Percentiles rank a stretch among this genome's conserved stretches.
phyloP scores from a whole-genome alignment of 2,329 filamentous ascomycete genomes.

The Amesomyces nigricolor region DNA sequence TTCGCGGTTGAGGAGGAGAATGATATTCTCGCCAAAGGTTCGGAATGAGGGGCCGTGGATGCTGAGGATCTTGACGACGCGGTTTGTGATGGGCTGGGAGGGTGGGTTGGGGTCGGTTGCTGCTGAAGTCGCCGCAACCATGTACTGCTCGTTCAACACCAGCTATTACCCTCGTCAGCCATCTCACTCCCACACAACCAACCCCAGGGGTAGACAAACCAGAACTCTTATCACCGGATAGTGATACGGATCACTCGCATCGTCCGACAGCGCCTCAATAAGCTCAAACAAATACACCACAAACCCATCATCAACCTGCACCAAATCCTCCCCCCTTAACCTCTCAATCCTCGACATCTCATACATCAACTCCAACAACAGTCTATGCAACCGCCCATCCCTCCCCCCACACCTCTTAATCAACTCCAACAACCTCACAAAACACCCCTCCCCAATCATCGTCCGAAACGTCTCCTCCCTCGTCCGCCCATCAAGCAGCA shows the following conservation, averaged over 20 bases:
- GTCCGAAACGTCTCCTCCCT: slow-evolving; percentile 74
- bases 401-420: slow-evolving; percentile 61
- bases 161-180: slow-evolving; percentile 48
- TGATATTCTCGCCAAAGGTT: slow-evolving; percentile 97
- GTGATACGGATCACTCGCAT: slow-evolving; percentile 88
- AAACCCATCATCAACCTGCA: slow-evolving; percentile 74
- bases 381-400: slow-evolving; percentile 67
- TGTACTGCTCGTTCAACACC: slow-evolving; percentile 96
- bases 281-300: slow-evolving; percentile 77
- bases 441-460: slow-evolving; percentile 83
- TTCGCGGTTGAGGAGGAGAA: slow-evolving; percentile 89
- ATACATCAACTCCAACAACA: slow-evolving; percentile 84
- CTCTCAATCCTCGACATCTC: slow-evolving; percentile 94
- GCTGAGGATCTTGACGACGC: slow-evolving; percentile 86
- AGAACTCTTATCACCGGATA: slow-evolving; percentile 91
- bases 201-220: slow-evolving; percentile 45
- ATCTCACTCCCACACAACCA: not conserved
- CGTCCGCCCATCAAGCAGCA: slow-evolving; percentile 78
- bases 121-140: slow-evolving; percentile 64
- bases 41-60: slow-evolving; percentile 75
- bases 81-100: slow-evolving; percentile 67
- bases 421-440: slow-evolving; percentile 75
- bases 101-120: slow-evolving; percentile 37
- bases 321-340: slow-evolving; percentile 68
- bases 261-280: slow-evolving; percentile 81